phyloP scores from a whole-genome alignment of 371 early-diverging fungal species.

The Rhizopus delemar region DNA sequence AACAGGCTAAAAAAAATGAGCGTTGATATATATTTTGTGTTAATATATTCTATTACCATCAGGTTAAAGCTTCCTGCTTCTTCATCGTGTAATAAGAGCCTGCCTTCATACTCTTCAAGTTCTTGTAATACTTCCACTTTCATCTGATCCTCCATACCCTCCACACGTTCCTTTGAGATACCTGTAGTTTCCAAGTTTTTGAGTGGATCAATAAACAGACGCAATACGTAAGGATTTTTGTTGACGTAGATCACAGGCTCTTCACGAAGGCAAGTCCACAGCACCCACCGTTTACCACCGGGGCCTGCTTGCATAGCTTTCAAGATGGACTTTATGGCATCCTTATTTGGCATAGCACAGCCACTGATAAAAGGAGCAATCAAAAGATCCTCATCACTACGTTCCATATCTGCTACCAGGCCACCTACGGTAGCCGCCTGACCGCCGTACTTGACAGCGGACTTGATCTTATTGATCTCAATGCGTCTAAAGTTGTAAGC shows the following conservation, averaged over 20 bases:
- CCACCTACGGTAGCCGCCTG: slow-evolving; percentile 55
- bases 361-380: slow-evolving; percentile 28
- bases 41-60: slow-evolving; percentile 41
- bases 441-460: slow-evolving; percentile 48
- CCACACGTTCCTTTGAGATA: slow-evolving; percentile 63
- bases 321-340: slow-evolving; percentile 52
- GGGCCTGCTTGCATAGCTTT: slow-evolving; percentile 52
- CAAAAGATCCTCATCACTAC: slow-evolving; percentile 24
- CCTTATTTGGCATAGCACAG: slow-evolving; percentile 59
- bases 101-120: slow-evolving; percentile 47
- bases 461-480: slow-evolving; percentile 43
- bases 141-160: slow-evolving; percentile 65
- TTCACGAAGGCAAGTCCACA: slow-evolving; percentile 72
- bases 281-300: slow-evolving; percentile 40
- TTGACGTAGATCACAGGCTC: slow-evolving; percentile 76
- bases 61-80: slow-evolving; percentile 41
- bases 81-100: slow-evolving; percentile 64
- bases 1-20: slow-evolving; percentile 39
- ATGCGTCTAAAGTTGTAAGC: slow-evolving; percentile 68
- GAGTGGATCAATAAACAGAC: slow-evolving; percentile 59
- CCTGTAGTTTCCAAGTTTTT: slow-evolving; percentile 67
- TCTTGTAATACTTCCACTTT: slow-evolving; percentile 59
- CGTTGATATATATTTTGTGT: not conserved
- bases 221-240: slow-evolving; percentile 58
- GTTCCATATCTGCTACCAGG: slow-evolving; percentile 42